Evolutionary conservation across 2,329 filamentous ascomycete species (phyloP).

Genomic region (Epichloe festucae): DNA sequence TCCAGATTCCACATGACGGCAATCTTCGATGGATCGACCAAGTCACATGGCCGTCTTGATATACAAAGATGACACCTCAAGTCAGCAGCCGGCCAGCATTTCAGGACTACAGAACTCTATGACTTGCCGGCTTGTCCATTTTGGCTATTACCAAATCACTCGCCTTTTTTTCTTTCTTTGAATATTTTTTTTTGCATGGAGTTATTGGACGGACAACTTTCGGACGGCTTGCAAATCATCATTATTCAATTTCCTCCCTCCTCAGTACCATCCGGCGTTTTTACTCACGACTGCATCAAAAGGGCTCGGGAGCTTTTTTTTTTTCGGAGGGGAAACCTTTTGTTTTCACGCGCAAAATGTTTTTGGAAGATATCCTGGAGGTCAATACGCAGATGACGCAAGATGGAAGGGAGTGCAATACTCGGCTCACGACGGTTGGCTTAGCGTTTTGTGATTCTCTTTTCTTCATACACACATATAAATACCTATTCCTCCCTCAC

Average conservation of each 20-base stretch:
- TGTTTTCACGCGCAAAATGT: not conserved
- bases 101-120: not conserved
- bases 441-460: slow-evolving; percentile 11
- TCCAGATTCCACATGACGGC: not conserved
- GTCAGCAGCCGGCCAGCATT: not conserved
- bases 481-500: too few relatives aligned
- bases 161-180: not conserved
- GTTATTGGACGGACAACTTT: not conserved
- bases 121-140: not conserved
- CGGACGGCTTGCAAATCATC: not conserved
- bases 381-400: not conserved
- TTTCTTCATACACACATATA: slow-evolving; percentile 8
- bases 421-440: not conserved
- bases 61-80: not conserved
- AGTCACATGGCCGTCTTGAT: not conserved
- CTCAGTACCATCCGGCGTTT: not conserved
- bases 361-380: not conserved
- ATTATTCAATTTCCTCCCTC: not conserved
- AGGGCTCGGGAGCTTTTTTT: not conserved
- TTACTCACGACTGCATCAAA: slow-evolving; percentile 3
- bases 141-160: not conserved
- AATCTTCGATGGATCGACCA: not conserved
- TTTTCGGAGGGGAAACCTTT: not conserved
- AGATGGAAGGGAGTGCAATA: not conserved
- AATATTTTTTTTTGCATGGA: not conserved